These are phyloP conservation scores for Lanmaoa rubissima DNA, from an alignment of 768 basidiomycete species.

Conservation along the genomic window DNA sequence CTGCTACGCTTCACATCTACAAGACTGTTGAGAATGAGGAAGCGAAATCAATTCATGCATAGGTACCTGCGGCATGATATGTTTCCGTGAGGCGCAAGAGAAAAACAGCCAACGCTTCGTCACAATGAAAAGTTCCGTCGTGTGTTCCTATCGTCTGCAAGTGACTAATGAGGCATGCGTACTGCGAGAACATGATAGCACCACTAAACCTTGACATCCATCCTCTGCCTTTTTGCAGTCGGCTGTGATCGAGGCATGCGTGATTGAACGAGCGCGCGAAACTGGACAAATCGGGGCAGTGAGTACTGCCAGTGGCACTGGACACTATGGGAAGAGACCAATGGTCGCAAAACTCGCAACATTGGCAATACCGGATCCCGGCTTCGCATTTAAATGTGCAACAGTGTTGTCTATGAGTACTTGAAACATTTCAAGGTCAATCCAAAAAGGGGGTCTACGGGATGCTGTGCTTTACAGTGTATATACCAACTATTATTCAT, in stretches of 20 bases:
- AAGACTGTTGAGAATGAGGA: conserved; percentile 1
- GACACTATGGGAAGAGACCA: background rate
- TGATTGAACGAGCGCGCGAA: background rate
- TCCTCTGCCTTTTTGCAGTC: conserved; percentile 42
- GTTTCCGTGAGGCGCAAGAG: conserved; percentile 74
- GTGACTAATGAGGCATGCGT: background rate
- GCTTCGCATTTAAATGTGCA: background rate
- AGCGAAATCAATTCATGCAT: background rate
- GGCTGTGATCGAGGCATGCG: conserved; percentile 28
- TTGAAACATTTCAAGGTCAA: background rate
- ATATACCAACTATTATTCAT: conserved; percentile 22
- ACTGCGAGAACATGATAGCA: background rate
- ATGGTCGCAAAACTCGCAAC: conserved; percentile 3
- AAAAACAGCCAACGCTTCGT: conserved; percentile 93
- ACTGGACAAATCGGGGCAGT: background rate
- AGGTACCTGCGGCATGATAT: conserved; percentile 73
- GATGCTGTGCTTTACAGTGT: conserved; percentile 22
- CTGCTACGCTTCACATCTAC: conserved; percentile 69
- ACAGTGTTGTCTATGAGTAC: background rate
- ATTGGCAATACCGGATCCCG: background rate
- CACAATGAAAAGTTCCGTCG: conserved; percentile 95
- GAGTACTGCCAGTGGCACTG: background rate
- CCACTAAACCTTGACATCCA: conserved; percentile 39
- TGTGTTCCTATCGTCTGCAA: conserved; percentile 85
- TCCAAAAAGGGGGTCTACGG: conserved; percentile 13